Conservation (phyloP, 2,329 filamentous ascomycete genomes). For the Bipolaris victoriae region DNA sequence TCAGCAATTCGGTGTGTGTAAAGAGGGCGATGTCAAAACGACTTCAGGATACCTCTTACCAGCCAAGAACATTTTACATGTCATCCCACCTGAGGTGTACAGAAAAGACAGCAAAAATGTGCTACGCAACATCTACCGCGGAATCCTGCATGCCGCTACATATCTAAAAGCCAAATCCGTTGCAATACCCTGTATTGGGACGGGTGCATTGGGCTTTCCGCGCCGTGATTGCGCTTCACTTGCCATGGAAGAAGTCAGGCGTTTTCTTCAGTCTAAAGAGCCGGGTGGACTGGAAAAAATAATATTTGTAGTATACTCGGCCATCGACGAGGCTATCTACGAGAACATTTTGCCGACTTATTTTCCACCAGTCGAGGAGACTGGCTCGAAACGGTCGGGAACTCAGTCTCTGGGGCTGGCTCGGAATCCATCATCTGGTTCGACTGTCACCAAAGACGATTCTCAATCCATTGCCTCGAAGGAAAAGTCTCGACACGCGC, state of each 20-base stretch:
- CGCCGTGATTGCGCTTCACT: slow-evolving; percentile 35
- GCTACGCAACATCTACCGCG: slow-evolving; percentile 38
- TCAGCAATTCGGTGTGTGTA: slow-evolving; percentile 29
- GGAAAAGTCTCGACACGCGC: not conserved
- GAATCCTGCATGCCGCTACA: slow-evolving; percentile 32
- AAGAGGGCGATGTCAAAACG: slow-evolving; percentile 38
- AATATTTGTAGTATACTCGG: slow-evolving; percentile 38
- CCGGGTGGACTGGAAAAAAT: slow-evolving; percentile 37
- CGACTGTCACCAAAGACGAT: not conserved
- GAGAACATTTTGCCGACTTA: slow-evolving; percentile 40
- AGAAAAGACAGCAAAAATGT: slow-evolving; percentile 30
- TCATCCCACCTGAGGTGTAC: slow-evolving; percentile 36
- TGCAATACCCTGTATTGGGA: slow-evolving; percentile 44
- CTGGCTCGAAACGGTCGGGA: slow-evolving; percentile 17
- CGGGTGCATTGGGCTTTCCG: slow-evolving; percentile 39
- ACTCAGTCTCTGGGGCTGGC: not conserved
- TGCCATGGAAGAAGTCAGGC: slow-evolving; percentile 43
- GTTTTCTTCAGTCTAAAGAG: slow-evolving; percentile 36
- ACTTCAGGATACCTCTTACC: slow-evolving; percentile 38
- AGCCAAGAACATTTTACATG: slow-evolving; percentile 39
- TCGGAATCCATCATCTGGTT: not conserved
- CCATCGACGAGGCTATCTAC: slow-evolving; percentile 41
- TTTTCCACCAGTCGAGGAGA: slow-evolving; percentile 35
- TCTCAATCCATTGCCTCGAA: not conserved
- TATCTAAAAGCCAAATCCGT: slow-evolving; percentile 37